Evolutionary conservation across 176 grass and related monocot species (phyloP).

Genomic region (Paspalum vaginatum): DNA sequence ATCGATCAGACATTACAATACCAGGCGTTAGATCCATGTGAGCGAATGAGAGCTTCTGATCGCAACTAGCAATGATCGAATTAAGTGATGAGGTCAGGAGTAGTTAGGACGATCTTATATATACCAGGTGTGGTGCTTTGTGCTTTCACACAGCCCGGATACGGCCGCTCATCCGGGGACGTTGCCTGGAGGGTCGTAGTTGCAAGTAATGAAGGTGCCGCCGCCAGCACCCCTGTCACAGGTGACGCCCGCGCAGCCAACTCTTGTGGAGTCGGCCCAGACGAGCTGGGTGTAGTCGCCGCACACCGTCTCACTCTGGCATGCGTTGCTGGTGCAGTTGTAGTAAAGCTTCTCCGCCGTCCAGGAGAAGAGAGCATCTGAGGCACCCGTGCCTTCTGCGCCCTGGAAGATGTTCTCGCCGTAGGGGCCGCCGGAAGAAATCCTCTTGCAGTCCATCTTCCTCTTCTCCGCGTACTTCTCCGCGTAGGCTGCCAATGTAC

Average conservation of each 20-base stretch:
- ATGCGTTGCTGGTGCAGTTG: conserved; percentile 46
- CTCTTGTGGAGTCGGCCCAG: conserved; percentile 42
- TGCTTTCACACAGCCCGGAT: conserved; percentile 6
- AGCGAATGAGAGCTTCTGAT: too few relatives aligned
- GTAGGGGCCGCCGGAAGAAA: conserved; percentile 41
- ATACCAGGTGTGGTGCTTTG: conserved; percentile 5
- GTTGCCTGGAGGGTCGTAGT: conserved; percentile 59
- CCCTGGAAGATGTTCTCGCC: conserved; percentile 76
- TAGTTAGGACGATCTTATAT: too few relatives aligned
- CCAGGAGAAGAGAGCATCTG: conserved; percentile 51
- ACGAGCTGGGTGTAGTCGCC: conserved; percentile 65
- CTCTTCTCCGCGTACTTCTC: conserved; percentile 40
- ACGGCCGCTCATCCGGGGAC: conserved; percentile 43
- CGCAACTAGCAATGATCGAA: too few relatives aligned
- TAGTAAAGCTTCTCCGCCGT: conserved; percentile 40
- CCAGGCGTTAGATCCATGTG: too few relatives aligned
- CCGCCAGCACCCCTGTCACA: conserved; percentile 29
- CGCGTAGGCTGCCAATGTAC: conserved; percentile 38
- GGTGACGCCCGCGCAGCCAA: conserved; percentile 48
- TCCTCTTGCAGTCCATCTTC: conserved; percentile 41
- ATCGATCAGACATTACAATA: too few relatives aligned
- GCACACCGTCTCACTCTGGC: conserved; percentile 16
- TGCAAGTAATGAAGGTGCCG: conserved; percentile 52
- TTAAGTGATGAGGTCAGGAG: too few relatives aligned
- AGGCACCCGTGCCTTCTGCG: conserved; percentile 7